These are phyloP conservation scores for Tuber brumale DNA, from an alignment of 495 filamentous ascomycete species.

Conservation along the genomic window DNA sequence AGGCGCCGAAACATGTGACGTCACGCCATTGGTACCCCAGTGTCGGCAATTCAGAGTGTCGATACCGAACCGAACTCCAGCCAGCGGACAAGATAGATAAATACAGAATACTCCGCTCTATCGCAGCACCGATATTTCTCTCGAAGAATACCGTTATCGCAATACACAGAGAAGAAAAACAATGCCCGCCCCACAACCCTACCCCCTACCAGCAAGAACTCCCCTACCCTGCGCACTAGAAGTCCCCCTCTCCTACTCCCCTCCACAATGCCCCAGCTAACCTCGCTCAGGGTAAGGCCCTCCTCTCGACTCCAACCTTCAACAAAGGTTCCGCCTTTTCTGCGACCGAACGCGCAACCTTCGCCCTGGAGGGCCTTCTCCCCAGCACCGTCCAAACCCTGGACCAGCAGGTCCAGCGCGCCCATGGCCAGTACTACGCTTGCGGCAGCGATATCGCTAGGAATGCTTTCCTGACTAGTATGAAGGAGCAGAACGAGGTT, in stretches of 20 bases:
- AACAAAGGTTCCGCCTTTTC: slow-evolving; percentile 82
- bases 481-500: slow-evolving; percentile 76
- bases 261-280: neutral
- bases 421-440: slow-evolving; percentile 70
- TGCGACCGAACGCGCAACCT: slow-evolving; percentile 58
- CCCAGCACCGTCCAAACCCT: slow-evolving; percentile 68
- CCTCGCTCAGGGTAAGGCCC: slow-evolving; percentile 50
- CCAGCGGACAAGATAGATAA: neutral
- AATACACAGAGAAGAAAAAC: neutral
- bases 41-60: too few relatives aligned
- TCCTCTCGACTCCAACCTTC: slow-evolving; percentile 64
- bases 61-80: too few relatives aligned
- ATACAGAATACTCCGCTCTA: neutral
- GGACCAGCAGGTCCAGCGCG: slow-evolving; percentile 70
- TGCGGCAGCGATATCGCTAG: slow-evolving; percentile 59
- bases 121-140: neutral
- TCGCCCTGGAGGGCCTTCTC: slow-evolving; percentile 64
- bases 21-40: neutral
- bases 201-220: neutral
- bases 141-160: neutral
- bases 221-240: neutral
- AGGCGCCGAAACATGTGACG: neutral
- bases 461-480: slow-evolving; percentile 74
- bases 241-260: neutral
- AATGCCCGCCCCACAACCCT: neutral